These are phyloP conservation scores for Pseudocercospora vitis DNA, from an alignment of 2,329 filamentous ascomycete species.

Conservation along the genomic window DNA sequence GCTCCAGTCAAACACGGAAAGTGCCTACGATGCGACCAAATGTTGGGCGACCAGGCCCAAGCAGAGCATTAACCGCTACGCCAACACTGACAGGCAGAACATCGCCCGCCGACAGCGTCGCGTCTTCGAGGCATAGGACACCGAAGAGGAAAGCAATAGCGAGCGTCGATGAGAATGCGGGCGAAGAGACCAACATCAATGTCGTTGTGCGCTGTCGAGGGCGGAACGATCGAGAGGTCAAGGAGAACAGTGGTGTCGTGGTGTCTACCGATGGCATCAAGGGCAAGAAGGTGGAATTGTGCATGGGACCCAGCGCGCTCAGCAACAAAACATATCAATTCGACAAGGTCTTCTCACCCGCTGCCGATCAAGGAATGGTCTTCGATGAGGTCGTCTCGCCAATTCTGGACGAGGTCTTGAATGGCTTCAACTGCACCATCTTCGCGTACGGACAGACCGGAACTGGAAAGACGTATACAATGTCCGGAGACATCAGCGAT, in stretches of 20 bases:
- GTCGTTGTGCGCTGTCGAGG: slow-evolving; percentile 94
- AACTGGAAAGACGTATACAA: slow-evolving; percentile 98
- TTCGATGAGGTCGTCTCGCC: slow-evolving; percentile 95
- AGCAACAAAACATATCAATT: slow-evolving; percentile 97
- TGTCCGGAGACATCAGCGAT: slow-evolving; percentile 96
- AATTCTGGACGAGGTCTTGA: slow-evolving; percentile 90
- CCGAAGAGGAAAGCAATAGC: slow-evolving; percentile 84
- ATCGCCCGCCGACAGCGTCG: slow-evolving; percentile 71
- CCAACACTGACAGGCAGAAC: slow-evolving; percentile 52
- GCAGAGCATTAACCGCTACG: slow-evolving; percentile 50
- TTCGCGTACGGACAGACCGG: slow-evolving; percentile 98
- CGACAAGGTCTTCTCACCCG: slow-evolving; percentile 93
- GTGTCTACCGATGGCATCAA: slow-evolving; percentile 85
- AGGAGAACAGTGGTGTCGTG: slow-evolving; percentile 92
- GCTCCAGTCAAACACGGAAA: slow-evolving; percentile 27
- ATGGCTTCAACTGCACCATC: slow-evolving; percentile 96
- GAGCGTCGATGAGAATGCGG: slow-evolving; percentile 57
- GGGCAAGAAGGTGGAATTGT: slow-evolving; percentile 78
- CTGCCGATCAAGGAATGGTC: slow-evolving; percentile 88
- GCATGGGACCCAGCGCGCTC: slow-evolving; percentile 87
- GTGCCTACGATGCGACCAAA: slow-evolving; percentile 54
- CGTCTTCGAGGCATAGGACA: slow-evolving; percentile 59
- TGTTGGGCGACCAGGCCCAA: slow-evolving; percentile 42
- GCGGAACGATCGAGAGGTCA: slow-evolving; percentile 86
- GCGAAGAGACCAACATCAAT: slow-evolving; percentile 93